Evolutionary conservation across 2,329 filamentous ascomycete genomes (phyloP).

Genomic region (Pseudonectria foliicola): DNA sequence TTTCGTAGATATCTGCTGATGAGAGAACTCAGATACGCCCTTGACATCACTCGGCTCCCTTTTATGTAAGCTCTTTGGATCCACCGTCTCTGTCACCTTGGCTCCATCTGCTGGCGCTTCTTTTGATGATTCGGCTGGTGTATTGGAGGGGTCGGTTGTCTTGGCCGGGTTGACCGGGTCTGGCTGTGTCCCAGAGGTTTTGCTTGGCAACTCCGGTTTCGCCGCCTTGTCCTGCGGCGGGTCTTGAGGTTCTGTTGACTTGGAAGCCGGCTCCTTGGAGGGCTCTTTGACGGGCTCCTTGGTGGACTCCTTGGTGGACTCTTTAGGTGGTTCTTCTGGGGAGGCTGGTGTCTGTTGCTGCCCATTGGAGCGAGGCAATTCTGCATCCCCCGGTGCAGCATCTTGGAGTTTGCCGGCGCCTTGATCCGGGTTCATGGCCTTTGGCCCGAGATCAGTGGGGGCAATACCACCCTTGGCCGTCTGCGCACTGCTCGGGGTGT

Average conservation of each 20-base stretch:
- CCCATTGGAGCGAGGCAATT: conserved; percentile 23
- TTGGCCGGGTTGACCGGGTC: conserved; percentile 6
- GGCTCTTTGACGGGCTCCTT: conserved; percentile 2
- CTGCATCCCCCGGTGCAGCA: conserved; percentile 25
- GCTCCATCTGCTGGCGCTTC: conserved; percentile 6
- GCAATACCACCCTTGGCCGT: conserved; percentile 4
- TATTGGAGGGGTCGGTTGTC: conserved; percentile 3
- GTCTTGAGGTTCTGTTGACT: conserved; percentile 3
- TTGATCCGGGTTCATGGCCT: conserved; percentile 21
- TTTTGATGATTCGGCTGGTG: conserved; percentile 6
- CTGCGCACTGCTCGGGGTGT: conserved; percentile 2
- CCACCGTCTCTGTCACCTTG: conserved; percentile 8
- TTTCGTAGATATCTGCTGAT: conserved; percentile 65
- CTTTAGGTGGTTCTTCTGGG: conserved; percentile 1
- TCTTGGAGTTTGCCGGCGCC: conserved; percentile 32
- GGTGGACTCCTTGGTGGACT: conserved; percentile 2
- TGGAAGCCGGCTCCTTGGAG: conserved; percentile 1
- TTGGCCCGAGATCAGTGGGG: conserved; percentile 1
- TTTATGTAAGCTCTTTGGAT: conserved; percentile 20
- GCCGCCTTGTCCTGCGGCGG: neutral
- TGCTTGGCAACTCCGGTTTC: neutral
- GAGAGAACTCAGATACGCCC: conserved; percentile 76
- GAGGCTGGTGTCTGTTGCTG: conserved; percentile 15
- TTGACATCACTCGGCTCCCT: conserved; percentile 34
- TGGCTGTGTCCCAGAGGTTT: neutral